Percentiles rank a stretch among this genome's conserved stretches.
These are phyloP conservation scores for Dictyostelium capitatum DNA, from an alignment of 78 protist genomes.

Conservation along the genomic window DNA sequence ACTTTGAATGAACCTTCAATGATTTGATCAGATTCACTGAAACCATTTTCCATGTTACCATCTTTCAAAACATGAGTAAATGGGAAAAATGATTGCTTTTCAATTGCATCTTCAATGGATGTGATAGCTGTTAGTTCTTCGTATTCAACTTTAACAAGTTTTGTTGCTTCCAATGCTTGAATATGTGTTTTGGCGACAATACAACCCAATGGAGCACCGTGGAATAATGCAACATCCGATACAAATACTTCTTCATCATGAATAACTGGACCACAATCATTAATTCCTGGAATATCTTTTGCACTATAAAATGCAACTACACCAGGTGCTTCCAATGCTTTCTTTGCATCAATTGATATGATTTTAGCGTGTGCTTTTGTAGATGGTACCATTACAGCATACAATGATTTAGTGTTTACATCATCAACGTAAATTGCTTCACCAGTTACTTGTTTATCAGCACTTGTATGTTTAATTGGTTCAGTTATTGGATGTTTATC, in stretches of 20 bases:
- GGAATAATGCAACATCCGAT: conserved; percentile 23
- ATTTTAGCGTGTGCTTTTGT: conserved; percentile 79
- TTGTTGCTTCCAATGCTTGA: conserved; percentile 86
- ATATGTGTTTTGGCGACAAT: conserved; percentile 88
- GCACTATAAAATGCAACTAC: conserved; percentile 76
- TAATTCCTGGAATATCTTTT: conserved; percentile 85
- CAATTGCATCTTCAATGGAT: conserved; percentile 93
- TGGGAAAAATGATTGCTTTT: conserved; percentile 30
- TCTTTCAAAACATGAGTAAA: conserved; percentile 26
- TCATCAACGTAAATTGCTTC: conserved; percentile 91
- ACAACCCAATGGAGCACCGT: conserved; percentile 90
- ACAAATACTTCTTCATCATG: conserved; percentile 92
- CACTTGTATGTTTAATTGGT: conserved; percentile 74
- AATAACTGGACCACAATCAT: conserved; percentile 77
- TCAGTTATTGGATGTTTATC: conserved; percentile 19
- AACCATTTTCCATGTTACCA: conserved; percentile 85
- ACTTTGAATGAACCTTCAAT: conserved; percentile 80
- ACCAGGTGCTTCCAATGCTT: conserved; percentile 78
- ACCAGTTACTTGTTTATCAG: conserved; percentile 89
- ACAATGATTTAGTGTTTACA: conserved; percentile 38
- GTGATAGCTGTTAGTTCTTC: conserved; percentile 83
- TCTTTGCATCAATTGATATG: conserved; percentile 24
- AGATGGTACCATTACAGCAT: conserved; percentile 85
- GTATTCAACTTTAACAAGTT: conserved; percentile 87
- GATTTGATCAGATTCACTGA: conserved; percentile 41